Evolutionary conservation across 1,139 yeast genomes (phyloP).

Genomic region (Spencermartinsiella ligniputridi): DNA sequence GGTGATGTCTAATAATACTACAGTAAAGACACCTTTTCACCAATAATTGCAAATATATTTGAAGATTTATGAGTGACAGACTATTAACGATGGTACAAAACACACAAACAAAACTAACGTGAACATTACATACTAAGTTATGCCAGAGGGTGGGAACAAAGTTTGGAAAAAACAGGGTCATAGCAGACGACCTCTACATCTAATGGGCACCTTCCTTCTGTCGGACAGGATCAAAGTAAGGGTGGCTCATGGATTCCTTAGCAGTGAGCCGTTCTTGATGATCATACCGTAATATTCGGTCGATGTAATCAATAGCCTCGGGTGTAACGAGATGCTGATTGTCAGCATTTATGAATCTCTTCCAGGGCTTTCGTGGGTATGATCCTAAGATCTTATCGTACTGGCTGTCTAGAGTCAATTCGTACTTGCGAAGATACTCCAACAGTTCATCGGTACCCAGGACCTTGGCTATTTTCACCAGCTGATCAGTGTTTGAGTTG

Average conservation of each 20-base stretch:
- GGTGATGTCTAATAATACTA: too few relatives aligned
- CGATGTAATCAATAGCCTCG: conserved; percentile 79
- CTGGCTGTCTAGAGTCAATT: conserved; percentile 70
- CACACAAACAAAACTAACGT: background rate
- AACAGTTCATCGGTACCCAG: conserved; percentile 85
- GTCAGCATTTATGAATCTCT: conserved; percentile 64
- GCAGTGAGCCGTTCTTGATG: conserved; percentile 96
- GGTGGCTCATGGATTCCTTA: conserved; percentile 87
- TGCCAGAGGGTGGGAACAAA: too few relatives aligned
- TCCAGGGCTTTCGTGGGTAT: conserved; percentile 88
- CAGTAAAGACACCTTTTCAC: too few relatives aligned
- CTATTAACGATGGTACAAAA: too few relatives aligned
- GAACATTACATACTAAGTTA: conserved; percentile 1
- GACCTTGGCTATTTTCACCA: conserved; percentile 90
- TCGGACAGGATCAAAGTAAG: conserved; percentile 50
- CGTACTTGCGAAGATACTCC: conserved; percentile 69
- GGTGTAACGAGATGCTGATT: conserved; percentile 66
- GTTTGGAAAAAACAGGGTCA: too few relatives aligned
- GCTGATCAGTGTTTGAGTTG: conserved; percentile 90
- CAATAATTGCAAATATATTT: too few relatives aligned
- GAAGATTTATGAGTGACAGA: too few relatives aligned
- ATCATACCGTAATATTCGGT: conserved; percentile 78
- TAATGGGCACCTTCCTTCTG: conserved; percentile 7
- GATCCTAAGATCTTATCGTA: conserved; percentile 73
- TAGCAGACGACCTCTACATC: too few relatives aligned